Evolutionary conservation across 768 basidiomycete genomes (phyloP), one percentile per base, ranked within the genome.

Genomic region (Clitopilus hobsonii): DNA sequence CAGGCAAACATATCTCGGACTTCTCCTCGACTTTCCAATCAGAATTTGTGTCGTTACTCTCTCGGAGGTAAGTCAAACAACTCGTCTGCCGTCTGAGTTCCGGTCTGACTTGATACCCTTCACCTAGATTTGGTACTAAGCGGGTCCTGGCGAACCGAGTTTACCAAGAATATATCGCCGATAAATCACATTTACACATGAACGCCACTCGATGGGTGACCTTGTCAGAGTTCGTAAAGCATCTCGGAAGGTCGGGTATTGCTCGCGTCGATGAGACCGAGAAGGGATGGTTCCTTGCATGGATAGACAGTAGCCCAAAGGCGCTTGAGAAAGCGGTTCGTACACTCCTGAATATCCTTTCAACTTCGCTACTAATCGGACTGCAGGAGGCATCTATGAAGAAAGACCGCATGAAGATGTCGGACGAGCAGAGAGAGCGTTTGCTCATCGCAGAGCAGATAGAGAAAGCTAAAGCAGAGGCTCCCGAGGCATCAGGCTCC

Each of bases 161-260:
- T 13, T 99, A 99, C 63, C 95, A 99, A 70, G 97, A 98, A 69
- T 96, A 92, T 71, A 99, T 99, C 60, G 80, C 89, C 54, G 95
- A 98, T 73, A 95, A 94, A 73, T 67, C 74, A 45, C 97, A 98
- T 70, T 75, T 97, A 26, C 97, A 99, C 75, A 99, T 99, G 97
- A 99, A 99, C 71, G 74, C 95, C 5, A 98, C 97, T 13, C 86
- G 92, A 49, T 99, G 96, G 94, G 92, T 98, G 25, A 97, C 97
- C 11, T 80, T 98, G 64, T 91, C 92, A n/a, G 96, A 96, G 68
- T 99, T 98, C 61, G 78, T 82, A 61, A 94, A 96, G 70, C 84
- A 94, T 62, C 78, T 99, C 26, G 95, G 96, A 1, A 78, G 92
- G 30, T 74, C 78, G 1, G 95, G 97, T 28, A 77, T 97, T 54